Percentiles rank a stretch among this genome's conserved stretches.
Evolutionary conservation across 2,329 filamentous ascomycete genomes (phyloP).

Genomic region (Chaetoscypha palmicola): DNA sequence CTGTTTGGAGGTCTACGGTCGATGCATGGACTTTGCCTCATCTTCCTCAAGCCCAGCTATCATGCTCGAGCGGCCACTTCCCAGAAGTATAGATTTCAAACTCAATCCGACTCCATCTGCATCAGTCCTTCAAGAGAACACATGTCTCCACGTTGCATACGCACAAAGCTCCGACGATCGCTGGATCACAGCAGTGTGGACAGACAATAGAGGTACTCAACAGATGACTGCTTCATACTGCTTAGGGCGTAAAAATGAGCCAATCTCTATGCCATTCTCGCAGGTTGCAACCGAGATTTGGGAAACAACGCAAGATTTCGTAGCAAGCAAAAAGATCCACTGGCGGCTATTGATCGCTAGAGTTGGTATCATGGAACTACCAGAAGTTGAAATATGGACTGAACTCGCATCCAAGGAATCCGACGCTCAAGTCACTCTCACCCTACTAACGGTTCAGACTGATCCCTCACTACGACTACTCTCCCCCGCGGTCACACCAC

Average conservation of each 20-base stretch:
- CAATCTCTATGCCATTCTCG: slow-evolving; percentile 45
- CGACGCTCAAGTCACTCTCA: slow-evolving; percentile 44
- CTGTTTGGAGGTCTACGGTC: slow-evolving; percentile 71
- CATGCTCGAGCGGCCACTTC: slow-evolving; percentile 61
- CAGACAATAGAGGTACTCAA: slow-evolving; percentile 66
- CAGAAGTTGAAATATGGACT: slow-evolving; percentile 57
- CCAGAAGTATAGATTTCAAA: slow-evolving; percentile 70
- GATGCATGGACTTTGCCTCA: slow-evolving; percentile 54
- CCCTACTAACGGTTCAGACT: slow-evolving; percentile 58
- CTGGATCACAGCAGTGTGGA: slow-evolving; percentile 78
- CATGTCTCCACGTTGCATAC: slow-evolving; percentile 74
- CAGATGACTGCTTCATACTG: slow-evolving; percentile 71
- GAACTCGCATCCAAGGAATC: slow-evolving; percentile 45
- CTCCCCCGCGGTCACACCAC: slow-evolving; percentile 45
- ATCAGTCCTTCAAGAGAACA: slow-evolving; percentile 70
- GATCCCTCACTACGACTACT: slow-evolving; percentile 57
- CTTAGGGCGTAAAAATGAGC: slow-evolving; percentile 51
- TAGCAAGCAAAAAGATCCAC: slow-evolving; percentile 61
- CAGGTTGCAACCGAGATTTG: slow-evolving; percentile 71
- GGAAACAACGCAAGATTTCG: slow-evolving; percentile 68
- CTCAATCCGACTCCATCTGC: slow-evolving; percentile 59
- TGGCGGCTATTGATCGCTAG: slow-evolving; percentile 75
- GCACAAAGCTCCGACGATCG: slow-evolving; percentile 65
- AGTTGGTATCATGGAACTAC: slow-evolving; percentile 58
- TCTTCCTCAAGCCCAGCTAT: slow-evolving; percentile 62